phyloP scores from a whole-genome alignment of 2,329 filamentous ascomycete species.

The Pseudogymnoascus sp. region DNA sequence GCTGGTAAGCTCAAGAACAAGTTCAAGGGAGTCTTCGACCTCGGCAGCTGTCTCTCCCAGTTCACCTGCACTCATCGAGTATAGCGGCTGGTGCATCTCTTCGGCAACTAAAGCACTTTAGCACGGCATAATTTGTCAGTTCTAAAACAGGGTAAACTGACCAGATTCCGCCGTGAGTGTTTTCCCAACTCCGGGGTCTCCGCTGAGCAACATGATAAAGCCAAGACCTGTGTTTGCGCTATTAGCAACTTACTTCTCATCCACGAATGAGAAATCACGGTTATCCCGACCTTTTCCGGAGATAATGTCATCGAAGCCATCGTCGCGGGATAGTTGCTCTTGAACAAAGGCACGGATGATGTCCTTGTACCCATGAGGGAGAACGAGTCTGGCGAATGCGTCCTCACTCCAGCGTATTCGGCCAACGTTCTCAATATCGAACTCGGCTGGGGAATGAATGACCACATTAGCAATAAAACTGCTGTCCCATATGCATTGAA shows the following conservation, averaged over 20 bases:
- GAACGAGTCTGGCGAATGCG: constrained; percentile 43
- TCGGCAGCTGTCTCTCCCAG: constrained; percentile 56
- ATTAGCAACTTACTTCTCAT: background rate
- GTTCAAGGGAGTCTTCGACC: constrained; percentile 57
- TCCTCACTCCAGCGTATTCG: constrained; percentile 42
- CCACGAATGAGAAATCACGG: background rate
- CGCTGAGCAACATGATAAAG: constrained; percentile 33
- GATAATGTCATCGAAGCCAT: constrained; percentile 45
- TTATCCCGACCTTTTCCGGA: constrained; percentile 40
- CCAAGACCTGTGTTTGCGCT: constrained; percentile 11
- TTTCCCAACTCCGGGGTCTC: constrained; percentile 54
- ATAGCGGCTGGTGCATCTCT: constrained; percentile 40
- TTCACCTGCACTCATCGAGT: constrained; percentile 55
- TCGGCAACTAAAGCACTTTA: constrained; percentile 34
- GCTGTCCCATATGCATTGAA: background rate
- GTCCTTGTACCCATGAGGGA: constrained; percentile 43
- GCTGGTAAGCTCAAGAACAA: constrained; percentile 66
- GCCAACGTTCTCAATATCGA: constrained; percentile 39
- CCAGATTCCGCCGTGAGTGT: constrained; percentile 58
- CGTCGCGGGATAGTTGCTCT: constrained; percentile 36
- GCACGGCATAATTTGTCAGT: background rate
- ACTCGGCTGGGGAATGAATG: constrained; percentile 23
- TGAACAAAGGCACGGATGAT: constrained; percentile 45
- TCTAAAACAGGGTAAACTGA: constrained; percentile 31
- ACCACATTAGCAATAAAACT: constrained; percentile 2